phyloP scores from a whole-genome alignment of 208 protist genomes.

The Acanthamoeba polyphaga region DNA sequence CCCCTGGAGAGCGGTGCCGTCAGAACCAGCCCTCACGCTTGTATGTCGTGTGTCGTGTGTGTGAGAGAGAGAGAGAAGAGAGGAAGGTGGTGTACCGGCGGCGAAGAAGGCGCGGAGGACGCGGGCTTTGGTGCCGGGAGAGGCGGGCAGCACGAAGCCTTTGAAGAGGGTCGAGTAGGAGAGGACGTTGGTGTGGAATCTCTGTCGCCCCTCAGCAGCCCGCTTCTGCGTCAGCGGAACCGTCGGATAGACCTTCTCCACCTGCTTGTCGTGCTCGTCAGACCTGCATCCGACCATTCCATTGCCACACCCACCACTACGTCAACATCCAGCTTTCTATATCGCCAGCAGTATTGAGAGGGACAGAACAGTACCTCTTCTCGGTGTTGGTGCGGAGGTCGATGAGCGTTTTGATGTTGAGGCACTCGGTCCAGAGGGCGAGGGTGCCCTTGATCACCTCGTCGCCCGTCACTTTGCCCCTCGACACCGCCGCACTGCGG shows the following conservation, averaged over 20 bases:
- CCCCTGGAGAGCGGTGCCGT: background rate
- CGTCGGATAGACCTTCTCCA: slow-evolving; percentile 16
- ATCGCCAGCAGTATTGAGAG: too few species aligned
- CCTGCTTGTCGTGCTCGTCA: slow-evolving; percentile 20
- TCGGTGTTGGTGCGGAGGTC: slow-evolving; percentile 28
- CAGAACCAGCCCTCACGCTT: too few species aligned
- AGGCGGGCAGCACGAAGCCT: slow-evolving; percentile 12
- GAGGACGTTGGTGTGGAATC: background rate
- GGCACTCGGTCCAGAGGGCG: background rate
- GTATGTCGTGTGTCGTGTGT: too few species aligned
- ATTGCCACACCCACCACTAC: too few species aligned
- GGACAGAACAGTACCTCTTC: background rate
- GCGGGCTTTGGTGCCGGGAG: background rate
- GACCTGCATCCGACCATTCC: background rate
- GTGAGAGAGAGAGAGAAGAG: too few species aligned
- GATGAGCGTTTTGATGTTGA: slow-evolving; percentile 4
- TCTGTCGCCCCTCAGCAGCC: background rate
- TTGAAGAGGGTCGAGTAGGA: background rate
- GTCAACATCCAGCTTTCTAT: too few species aligned
- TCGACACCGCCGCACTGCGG: slow-evolving; percentile 5
- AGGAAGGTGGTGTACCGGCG: background rate
- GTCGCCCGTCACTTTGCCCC: background rate
- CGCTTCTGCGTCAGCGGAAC: background rate
- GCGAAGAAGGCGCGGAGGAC: background rate
- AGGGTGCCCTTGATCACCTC: background rate